These are phyloP conservation scores for Aspergillus nomiae DNA, from an alignment of 2,329 filamentous ascomycete genomes.

Conservation along the genomic window DNA sequence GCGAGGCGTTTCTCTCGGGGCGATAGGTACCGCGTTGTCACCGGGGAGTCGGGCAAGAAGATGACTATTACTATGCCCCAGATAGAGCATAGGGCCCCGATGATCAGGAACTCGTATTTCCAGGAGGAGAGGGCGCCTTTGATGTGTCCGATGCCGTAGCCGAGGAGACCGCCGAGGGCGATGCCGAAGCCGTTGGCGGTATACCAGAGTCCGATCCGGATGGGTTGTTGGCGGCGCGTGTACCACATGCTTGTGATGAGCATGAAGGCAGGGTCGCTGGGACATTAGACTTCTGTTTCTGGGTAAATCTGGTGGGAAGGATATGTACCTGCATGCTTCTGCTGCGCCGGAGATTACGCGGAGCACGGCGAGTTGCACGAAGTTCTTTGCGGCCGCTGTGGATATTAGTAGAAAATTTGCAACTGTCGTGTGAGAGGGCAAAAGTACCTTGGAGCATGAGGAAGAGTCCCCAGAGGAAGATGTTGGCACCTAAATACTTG, in stretches of 20 bases:
- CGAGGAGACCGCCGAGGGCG: constrained; percentile 58
- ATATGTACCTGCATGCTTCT: constrained; percentile 42
- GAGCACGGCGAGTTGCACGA: constrained; percentile 52
- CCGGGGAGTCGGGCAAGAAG: constrained; percentile 61
- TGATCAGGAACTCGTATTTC: constrained; percentile 70
- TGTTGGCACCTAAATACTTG: constrained; percentile 58
- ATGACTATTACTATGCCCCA: constrained; percentile 63
- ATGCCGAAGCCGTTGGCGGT: constrained; percentile 62
- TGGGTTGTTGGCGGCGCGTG: constrained; percentile 63
- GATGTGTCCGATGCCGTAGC: constrained; percentile 64
- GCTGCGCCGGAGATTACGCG: constrained; percentile 57
- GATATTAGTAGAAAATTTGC: too few species aligned
- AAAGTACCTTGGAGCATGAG: constrained; percentile 28
- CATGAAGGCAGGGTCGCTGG: constrained; percentile 60
- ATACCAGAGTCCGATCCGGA: constrained; percentile 63
- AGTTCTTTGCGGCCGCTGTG: constrained; percentile 51
- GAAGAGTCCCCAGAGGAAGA: constrained; percentile 52
- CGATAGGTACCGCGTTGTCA: constrained; percentile 55
- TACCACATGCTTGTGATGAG: constrained; percentile 69
- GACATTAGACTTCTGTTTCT: not conserved
- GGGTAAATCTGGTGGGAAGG: too few species aligned
- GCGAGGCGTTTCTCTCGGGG: constrained; percentile 55
- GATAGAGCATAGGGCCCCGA: constrained; percentile 57
- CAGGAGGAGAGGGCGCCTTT: constrained; percentile 59
- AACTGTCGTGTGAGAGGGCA: too few species aligned